phyloP scores from a whole-genome alignment of 78 protist species.

The Dictyostelium discoideum region DNA sequence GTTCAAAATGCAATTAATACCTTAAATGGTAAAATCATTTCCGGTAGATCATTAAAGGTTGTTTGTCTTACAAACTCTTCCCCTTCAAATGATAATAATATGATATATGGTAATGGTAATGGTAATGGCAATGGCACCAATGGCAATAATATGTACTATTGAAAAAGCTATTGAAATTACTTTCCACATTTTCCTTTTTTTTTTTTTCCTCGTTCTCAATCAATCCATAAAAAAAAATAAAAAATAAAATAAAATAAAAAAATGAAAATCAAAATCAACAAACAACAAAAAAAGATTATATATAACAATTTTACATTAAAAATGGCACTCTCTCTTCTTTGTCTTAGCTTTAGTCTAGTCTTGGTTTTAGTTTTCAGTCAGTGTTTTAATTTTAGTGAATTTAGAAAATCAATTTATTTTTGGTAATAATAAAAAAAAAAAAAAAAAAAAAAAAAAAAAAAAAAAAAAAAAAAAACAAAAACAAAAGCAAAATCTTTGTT shows the following conservation, averaged over 20 bases:
- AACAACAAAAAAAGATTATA: not conserved
- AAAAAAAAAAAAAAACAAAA: too few species aligned
- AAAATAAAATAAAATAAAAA: too few species aligned
- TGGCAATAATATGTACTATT: not conserved
- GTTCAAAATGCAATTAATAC: constrained; percentile 16
- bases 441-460: too few species aligned
- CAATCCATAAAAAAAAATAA: too few species aligned
- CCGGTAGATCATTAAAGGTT: constrained; percentile 31
- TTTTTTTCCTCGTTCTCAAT: not conserved
- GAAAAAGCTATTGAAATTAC: not conserved
- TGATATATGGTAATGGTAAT: not conserved
- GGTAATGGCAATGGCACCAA: not conserved
- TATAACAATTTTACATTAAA: too few species aligned
- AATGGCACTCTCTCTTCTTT: not conserved
- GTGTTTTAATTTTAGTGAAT: not conserved
- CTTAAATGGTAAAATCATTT: constrained; percentile 19
- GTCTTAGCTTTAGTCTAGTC: not conserved
- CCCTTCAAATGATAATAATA: not conserved
- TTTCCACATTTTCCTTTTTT: not conserved
- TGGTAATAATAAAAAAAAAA: not conserved
- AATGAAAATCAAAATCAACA: too few species aligned
- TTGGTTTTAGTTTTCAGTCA: not conserved
- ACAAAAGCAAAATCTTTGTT: not conserved
- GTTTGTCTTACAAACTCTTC: not conserved
- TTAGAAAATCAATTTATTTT: not conserved